Percentiles rank a stretch among this genome's conserved stretches.
phyloP scores from a whole-genome alignment of 306 rosid genomes.

The Rubus parviflorus region DNA sequence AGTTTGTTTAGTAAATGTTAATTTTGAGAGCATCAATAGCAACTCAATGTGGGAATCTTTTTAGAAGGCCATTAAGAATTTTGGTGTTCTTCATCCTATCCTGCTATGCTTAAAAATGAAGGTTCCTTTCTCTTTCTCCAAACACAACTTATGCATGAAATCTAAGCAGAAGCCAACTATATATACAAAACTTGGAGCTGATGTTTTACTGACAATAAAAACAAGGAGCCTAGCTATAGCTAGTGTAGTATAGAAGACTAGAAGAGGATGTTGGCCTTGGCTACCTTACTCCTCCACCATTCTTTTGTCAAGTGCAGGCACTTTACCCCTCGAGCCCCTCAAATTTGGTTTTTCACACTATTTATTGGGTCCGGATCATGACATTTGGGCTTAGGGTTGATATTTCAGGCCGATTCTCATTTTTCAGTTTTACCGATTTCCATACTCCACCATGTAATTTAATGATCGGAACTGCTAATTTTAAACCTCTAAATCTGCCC shows the following conservation, averaged over 20 bases:
- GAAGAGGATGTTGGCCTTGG: background rate
- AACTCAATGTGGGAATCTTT: background rate
- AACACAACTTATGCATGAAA: background rate
- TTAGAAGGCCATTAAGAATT: background rate
- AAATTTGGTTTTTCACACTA: background rate
- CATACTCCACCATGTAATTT: background rate
- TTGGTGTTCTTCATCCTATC: background rate
- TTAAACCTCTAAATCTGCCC: too few species aligned
- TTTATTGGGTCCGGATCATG: background rate
- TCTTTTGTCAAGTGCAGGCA: background rate
- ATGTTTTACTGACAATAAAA: background rate
- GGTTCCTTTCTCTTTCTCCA: background rate
- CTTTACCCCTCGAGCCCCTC: slow-evolving; percentile 23
- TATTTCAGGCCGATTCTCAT: background rate
- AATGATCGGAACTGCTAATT: background rate
- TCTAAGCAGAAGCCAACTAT: too few species aligned
- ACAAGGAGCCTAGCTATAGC: background rate
- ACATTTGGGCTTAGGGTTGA: background rate
- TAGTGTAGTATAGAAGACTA: background rate
- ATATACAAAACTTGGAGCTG: background rate
- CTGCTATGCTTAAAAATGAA: background rate
- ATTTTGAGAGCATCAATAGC: slow-evolving; percentile 1
- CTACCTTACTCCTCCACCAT: background rate
- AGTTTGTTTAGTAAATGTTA: background rate
- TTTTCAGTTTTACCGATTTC: too few species aligned